Evolutionary conservation across 2,329 filamentous ascomycete species (phyloP), one percentile per base, ranked within the genome.

Genomic region (Beauveria sp.): DNA sequence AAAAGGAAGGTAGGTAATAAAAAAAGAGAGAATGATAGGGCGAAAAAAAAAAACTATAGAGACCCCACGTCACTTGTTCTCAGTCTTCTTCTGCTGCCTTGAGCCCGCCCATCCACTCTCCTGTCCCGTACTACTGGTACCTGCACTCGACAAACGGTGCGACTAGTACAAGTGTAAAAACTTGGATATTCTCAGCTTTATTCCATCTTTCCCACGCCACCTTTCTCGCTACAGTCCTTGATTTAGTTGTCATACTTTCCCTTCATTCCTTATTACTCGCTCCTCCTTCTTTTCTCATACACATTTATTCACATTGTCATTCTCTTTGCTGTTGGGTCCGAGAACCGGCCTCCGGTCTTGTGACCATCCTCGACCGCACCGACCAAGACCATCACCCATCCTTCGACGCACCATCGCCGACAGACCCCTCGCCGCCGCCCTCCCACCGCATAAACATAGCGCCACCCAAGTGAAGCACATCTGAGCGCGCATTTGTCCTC

Each of bases 341-440:
- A 52, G 22, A 60, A 51, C 57, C 47, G 57, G 38, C 26, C 49
- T 28, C 57, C 49, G 43, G 42, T 60, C 50, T 38, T 53, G 58
- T 60, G 58, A 46, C 51, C 40, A 60, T 20, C 16, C n/a, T 51
- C 12, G 22, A 22, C 49, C 42, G 57, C 57, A 49, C 38, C 57
- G n/a, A 50, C 47, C 34, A 49, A 40, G 45, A 58, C 46, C 46
- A 22, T 45, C 34, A 43, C 18, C 10, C 34, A 16, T 30, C 26
- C 22, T 34, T 28, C 16, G 22, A 59, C 45, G 20, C 42, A 20
- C 3, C 10, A n/a, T 28, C 62, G 52, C 49, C 50, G 55, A 12
- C 56, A 62, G 51, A 52, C 49, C 20, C 16, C 26, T 34, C 42
- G 26, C 53, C 16, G 24, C 26, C 16, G 10, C 20, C 12, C 14